Base-by-base conservation (phyloP, 2,329 filamentous ascomycete species). In the Apiospora sp. region DNA sequence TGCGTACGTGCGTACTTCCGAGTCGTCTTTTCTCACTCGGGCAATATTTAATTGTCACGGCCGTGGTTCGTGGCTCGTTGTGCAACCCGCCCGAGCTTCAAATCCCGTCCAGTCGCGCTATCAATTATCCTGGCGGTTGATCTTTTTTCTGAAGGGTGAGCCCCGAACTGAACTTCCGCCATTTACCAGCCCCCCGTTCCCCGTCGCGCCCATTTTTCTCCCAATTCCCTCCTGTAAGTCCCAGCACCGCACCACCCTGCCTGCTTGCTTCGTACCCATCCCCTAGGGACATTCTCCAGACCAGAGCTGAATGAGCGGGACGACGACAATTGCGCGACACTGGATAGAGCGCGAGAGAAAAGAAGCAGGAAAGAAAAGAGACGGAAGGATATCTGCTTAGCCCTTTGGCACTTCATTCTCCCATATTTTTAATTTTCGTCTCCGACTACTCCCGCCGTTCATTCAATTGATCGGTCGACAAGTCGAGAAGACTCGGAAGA, bases 101-200 rank as follows among this genome's bases (percentile, higher is more conserved):
- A 64, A 64, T 41, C 34, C 58, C 58, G 58, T 64, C 34, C 58
- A 64, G 58, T 41, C 58, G 58, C 58, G 58, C 58, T 64, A 64
- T 64, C 58, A 64, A 64, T 64, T 64, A 64, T 64, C 58, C 58
- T 64, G 58, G 58, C 58, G 58, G 58, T 64, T 64, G 58, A 64
- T 64, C 58, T 64, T 64, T 64, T 64, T 64, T 61, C 54, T 41
- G 58, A 64, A 64, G 58, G 58, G 58, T 64, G 58, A 64, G 58
- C 30, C 16, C 54, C 27, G 34, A 61, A 16, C 30, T 61, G 54
- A 34, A 37, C 58, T 64, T 64, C 58, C 58, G 58, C 58, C 30
- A 64, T 64, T 41, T 64, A 64, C 58, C 54, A 61, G 54, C 54
- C 58, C 58, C 58, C 58, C 58, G 58, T 64, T 64, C 58, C 58